Evolutionary conservation across 2,329 filamentous ascomycete species (phyloP).

Genomic region (Nemania sp.): DNA sequence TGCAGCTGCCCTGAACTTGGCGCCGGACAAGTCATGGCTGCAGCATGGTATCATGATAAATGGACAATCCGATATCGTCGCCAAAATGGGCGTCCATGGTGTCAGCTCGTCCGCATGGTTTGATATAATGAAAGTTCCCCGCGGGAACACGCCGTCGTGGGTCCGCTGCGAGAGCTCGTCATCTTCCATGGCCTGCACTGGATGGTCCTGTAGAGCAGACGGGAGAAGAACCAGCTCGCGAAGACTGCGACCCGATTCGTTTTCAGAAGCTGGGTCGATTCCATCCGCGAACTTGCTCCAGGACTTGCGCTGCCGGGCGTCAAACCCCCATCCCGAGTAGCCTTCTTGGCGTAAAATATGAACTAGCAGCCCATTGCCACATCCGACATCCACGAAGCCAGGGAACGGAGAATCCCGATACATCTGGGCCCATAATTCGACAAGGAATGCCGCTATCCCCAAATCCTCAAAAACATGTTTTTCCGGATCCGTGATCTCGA

Average conservation of each 20-base stretch:
- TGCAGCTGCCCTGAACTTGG: slow-evolving; percentile 68
- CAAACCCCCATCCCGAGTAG: slow-evolving; percentile 87
- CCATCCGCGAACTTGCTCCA: slow-evolving; percentile 69
- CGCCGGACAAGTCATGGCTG: slow-evolving; percentile 82
- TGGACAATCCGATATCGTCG: slow-evolving; percentile 72
- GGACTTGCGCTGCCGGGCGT: slow-evolving; percentile 82
- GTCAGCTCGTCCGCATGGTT: slow-evolving; percentile 98
- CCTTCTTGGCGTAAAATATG: slow-evolving; percentile 81
- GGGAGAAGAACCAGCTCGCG: slow-evolving; percentile 57
- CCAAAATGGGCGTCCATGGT: slow-evolving; percentile 91
- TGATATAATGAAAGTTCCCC: slow-evolving; percentile 87
- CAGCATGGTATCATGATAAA: slow-evolving; percentile 97
- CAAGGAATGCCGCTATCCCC: slow-evolving; percentile 85
- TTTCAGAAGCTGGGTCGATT: slow-evolving; percentile 20
- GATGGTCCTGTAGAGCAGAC: slow-evolving; percentile 42
- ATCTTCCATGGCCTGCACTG: slow-evolving; percentile 6
- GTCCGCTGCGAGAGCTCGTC: slow-evolving; percentile 38
- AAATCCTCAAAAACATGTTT: slow-evolving; percentile 98
- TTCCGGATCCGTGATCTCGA: slow-evolving; percentile 80
- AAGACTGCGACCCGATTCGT: slow-evolving; percentile 41
- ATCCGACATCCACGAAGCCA: slow-evolving; percentile 94
- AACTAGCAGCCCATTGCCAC: slow-evolving; percentile 90
- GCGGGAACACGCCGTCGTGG: slow-evolving; percentile 69
- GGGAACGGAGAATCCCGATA: slow-evolving; percentile 69
- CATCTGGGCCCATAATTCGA: slow-evolving; percentile 89